Evolutionary conservation across 345 rosid species (phyloP).

Genomic region (Citrus australasica): DNA sequence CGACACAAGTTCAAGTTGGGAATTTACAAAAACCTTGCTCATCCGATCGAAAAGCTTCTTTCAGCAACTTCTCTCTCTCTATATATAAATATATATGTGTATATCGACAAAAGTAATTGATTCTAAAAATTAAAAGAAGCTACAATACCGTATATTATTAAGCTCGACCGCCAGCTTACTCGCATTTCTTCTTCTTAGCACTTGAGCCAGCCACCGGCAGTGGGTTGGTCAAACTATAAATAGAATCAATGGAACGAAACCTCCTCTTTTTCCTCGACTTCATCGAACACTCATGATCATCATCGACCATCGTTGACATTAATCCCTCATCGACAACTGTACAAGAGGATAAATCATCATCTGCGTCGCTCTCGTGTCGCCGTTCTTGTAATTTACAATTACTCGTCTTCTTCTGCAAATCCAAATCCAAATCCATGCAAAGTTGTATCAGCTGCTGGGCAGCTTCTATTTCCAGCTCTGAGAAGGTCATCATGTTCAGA

Average conservation of each 20-base stretch:
- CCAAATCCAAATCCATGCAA: background rate
- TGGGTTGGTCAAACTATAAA: background rate
- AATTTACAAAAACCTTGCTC: no score
- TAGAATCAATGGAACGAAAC: background rate
- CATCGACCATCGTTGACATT: background rate
- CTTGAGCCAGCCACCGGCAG: no score
- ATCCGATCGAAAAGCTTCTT: no score
- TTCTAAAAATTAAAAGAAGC: no score
- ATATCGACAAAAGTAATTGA: no score
- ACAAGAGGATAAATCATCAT: background rate
- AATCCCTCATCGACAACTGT: background rate
- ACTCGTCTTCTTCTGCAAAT: no score
- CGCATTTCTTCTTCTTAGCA: background rate
- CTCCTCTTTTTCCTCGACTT: background rate
- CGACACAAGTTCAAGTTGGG: no score
- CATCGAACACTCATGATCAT: background rate
- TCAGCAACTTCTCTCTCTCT: no score
- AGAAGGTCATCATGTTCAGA: slow-evolving; percentile 6
- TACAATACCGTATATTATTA: no score
- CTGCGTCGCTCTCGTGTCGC: background rate
- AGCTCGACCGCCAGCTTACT: background rate
- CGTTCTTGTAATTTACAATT: background rate
- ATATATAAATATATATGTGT: no score
- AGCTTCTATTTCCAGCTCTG: slow-evolving; percentile 23
- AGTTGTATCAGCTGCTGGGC: slow-evolving; percentile 25